Percentiles rank a stretch among this genome's conserved stretches.
Conservation (phyloP, 257 asterid genomes). For the Scutellaria baicalensis region DNA sequence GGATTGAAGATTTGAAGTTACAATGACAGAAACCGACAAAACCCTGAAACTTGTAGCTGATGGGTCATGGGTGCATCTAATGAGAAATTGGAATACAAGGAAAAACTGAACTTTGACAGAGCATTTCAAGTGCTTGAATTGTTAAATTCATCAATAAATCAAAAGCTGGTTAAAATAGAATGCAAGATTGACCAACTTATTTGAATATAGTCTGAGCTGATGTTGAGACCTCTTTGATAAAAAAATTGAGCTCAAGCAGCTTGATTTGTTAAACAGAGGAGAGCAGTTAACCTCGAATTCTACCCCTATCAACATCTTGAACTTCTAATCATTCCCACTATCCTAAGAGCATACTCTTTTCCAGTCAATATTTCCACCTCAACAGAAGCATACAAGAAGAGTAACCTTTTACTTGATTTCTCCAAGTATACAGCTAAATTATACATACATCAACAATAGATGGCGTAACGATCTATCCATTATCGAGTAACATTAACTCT, state of each 20-base stretch:
- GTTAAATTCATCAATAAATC: background rate
- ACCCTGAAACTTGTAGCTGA: background rate
- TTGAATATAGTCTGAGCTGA: background rate
- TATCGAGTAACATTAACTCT: background rate
- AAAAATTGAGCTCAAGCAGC: slow-evolving; percentile 5
- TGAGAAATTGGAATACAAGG: background rate
- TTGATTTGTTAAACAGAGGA: background rate
- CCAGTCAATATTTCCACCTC: background rate
- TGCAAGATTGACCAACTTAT: background rate
- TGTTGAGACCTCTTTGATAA: background rate
- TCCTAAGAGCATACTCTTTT: background rate
- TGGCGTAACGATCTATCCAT: background rate
- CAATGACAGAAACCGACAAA: slow-evolving; percentile 7
- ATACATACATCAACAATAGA: background rate
- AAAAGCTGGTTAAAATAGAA: background rate
- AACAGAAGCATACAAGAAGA: background rate
- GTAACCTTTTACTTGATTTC: background rate
- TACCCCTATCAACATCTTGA: background rate
- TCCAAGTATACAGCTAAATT: background rate
- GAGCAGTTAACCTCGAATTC: slow-evolving; percentile 8
- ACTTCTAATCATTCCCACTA: background rate
- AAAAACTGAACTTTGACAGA: background rate
- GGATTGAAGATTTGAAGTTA: background rate
- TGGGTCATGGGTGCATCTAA: background rate
- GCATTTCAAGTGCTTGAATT: background rate